Base-by-base conservation (phyloP, 2,329 filamentous ascomycete genomes). In the Apiospora phragmitis region DNA sequence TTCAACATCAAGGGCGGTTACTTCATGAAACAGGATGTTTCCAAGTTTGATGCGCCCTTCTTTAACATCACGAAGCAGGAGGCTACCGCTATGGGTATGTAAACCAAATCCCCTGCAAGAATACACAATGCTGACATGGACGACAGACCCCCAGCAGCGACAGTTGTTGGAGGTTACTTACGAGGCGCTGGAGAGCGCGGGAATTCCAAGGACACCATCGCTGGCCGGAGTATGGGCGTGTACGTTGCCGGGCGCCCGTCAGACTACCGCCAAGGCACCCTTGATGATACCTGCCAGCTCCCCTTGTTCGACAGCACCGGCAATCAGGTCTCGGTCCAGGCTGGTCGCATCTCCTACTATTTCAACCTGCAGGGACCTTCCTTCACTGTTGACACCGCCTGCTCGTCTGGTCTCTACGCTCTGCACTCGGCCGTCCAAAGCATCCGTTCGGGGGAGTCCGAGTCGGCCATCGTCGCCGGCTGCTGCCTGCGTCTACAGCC, bases 61-160 rank as follows among this genome's bases (percentile, higher is more conserved):
- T 82, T 81, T 74, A 77, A 79, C 42, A 80, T 82, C 21, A 80
- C 79, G 1, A 76, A 77, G 55, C 73, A 76, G 14, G 80, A 83
- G 68, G 81, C 80, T 42, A 74, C 80, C 66, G 42, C 77, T 1
- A 81, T 82, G 78, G 79, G 77, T 77, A 68, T 47, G 76, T 72
- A 72, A 16, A 45, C 42, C 41, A 42, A 4, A 6, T 68, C 26
- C 62, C 70, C 7, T 6, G 4, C 18, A 16, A 38, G 9, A 12
- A 7, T 18, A 47, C 21, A 29, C 21, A 45, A 32, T 24, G 42
- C 38, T 71, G 4, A 59, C 67, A 67, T 26, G 24, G 21, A 43
- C 32, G 2, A 18, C 35, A 68, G 67, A 80, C 51, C 79, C 79
- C 5, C 77, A 78, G 35, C 78, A 79, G 59, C 70, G 79, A 0